Evolutionary conservation across 208 protist species (phyloP).

Genomic region (Trypanosoma scelopori): DNA sequence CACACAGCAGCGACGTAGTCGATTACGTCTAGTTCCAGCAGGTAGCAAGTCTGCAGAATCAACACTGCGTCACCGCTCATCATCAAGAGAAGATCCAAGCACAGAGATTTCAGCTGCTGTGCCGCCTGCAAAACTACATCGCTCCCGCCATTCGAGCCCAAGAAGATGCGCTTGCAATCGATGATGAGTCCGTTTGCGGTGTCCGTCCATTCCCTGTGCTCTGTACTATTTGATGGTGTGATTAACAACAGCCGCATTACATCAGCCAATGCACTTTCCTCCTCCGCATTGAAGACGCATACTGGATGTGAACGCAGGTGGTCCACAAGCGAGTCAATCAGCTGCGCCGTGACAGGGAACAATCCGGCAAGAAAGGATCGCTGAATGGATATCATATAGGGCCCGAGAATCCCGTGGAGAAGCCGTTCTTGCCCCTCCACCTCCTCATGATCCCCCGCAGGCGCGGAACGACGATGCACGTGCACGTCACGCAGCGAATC

Average conservation of each 20-base stretch:
- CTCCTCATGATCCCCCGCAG: conserved; percentile 14
- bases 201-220: conserved; percentile 38
- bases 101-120: conserved; percentile 51
- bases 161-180: conserved; percentile 50
- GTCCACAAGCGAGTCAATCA: conserved; percentile 54
- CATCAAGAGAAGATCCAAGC: conserved; percentile 64
- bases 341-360: conserved; percentile 44
- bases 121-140: conserved; percentile 19
- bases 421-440: not conserved
- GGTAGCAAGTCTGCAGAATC: conserved; percentile 49
- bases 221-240: conserved; percentile 5
- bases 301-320: conserved; percentile 36
- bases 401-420: conserved; percentile 39
- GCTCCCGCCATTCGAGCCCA: not conserved
- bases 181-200: conserved; percentile 53
- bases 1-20: conserved; percentile 72
- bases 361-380: conserved; percentile 57
- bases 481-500: conserved; percentile 24
- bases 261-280: conserved; percentile 58
- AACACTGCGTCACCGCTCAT: conserved; percentile 60
- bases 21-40: conserved; percentile 42
- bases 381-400: conserved; percentile 57
- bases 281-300: conserved; percentile 51
- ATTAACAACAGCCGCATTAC: conserved; percentile 54
- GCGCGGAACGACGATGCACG: not conserved